These are phyloP conservation scores for Talaromyces sp. DNA, from an alignment of 2,329 filamentous ascomycete species.

Conservation along the genomic window DNA sequence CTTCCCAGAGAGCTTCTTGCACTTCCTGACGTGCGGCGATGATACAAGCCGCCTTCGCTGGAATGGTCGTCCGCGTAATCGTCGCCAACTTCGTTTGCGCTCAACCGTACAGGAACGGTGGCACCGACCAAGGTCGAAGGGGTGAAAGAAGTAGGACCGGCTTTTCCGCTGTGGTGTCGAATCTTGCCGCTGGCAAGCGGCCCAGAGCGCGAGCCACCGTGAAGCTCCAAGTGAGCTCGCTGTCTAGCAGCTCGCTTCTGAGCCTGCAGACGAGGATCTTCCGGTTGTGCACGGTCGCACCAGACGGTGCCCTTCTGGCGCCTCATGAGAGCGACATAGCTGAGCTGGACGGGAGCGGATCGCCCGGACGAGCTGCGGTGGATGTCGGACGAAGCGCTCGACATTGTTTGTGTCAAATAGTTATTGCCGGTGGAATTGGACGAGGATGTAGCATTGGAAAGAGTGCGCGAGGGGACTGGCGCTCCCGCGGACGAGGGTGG, in stretches of 20 bases:
- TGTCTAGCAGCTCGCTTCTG: slow-evolving; percentile 84
- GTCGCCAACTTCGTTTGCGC: slow-evolving; percentile 91
- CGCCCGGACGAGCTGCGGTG: slow-evolving; percentile 77
- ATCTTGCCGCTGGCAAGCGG: slow-evolving; percentile 73
- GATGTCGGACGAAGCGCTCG: slow-evolving; percentile 26
- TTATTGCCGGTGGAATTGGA: slow-evolving; percentile 36
- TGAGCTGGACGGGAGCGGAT: slow-evolving; percentile 61
- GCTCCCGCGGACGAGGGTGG: slow-evolving; percentile 8
- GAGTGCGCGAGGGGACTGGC: slow-evolving; percentile 23
- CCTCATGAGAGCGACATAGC: slow-evolving; percentile 92
- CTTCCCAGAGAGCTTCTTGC: slow-evolving; percentile 54
- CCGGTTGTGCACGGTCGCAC: slow-evolving; percentile 90
- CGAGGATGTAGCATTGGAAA: slow-evolving; percentile 38
- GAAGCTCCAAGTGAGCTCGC: slow-evolving; percentile 77
- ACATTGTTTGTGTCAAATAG: slow-evolving; percentile 22
- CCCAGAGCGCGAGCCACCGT: slow-evolving; percentile 59
- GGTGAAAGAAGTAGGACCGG: slow-evolving; percentile 68
- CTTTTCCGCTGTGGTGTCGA: slow-evolving; percentile 79
- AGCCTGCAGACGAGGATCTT: slow-evolving; percentile 78
- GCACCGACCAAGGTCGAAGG: slow-evolving; percentile 70
- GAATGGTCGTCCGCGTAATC: slow-evolving; percentile 62
- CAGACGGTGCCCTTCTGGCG: slow-evolving; percentile 98
- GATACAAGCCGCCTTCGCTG: slow-evolving; percentile 21
- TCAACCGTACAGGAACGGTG: slow-evolving; percentile 84
- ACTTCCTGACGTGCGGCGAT: slow-evolving; percentile 53